A percentile compares a stretch with the other conserved stretches of the same genome.
These are phyloP conservation scores for Lipomyces lipofer DNA, from an alignment of 805 yeast genomes.

Conservation along the genomic window DNA sequence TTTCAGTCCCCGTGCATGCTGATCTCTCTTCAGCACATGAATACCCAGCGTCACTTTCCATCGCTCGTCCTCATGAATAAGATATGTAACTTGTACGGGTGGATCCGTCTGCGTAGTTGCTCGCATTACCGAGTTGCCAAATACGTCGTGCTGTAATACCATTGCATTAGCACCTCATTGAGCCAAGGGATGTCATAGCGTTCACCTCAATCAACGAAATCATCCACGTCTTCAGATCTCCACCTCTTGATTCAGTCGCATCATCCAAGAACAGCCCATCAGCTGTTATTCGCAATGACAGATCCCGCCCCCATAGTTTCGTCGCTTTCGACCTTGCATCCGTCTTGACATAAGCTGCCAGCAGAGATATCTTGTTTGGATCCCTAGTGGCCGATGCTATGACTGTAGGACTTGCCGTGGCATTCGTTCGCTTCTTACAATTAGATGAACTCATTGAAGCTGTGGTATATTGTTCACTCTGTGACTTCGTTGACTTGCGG, in stretches of 20 bases:
- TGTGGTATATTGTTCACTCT: too few relatives aligned
- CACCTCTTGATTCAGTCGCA: slow-evolving; percentile 16
- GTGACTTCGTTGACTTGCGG: too few relatives aligned
- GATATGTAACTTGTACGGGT: slow-evolving; percentile 19
- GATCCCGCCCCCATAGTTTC: slow-evolving; percentile 11
- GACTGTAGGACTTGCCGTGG: background rate
- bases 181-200: too few relatives aligned
- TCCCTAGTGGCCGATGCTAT: slow-evolving; percentile 9
- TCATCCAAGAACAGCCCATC: slow-evolving; percentile 23
- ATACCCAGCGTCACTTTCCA: slow-evolving; percentile 26
- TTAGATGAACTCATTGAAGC: too few relatives aligned
- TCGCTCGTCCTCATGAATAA: slow-evolving; percentile 13
- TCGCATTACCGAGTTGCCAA: slow-evolving; percentile 14
- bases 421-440: background rate
- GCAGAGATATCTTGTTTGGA: slow-evolving; percentile 18
- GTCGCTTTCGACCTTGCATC: slow-evolving; percentile 6
- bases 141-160: slow-evolving; percentile 16
- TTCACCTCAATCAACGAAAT: slow-evolving; percentile 19
- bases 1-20: slow-evolving; percentile 2
- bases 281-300: slow-evolving; percentile 16
- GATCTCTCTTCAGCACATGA: slow-evolving; percentile 25
- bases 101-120: slow-evolving; percentile 25
- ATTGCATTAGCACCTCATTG: too few relatives aligned
- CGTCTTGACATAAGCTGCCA: slow-evolving; percentile 24
- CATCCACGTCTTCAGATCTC: slow-evolving; percentile 29